Evolutionary conservation across 2,329 filamentous ascomycete genomes (phyloP).

Genomic region (Fusarium decemcellulare): DNA sequence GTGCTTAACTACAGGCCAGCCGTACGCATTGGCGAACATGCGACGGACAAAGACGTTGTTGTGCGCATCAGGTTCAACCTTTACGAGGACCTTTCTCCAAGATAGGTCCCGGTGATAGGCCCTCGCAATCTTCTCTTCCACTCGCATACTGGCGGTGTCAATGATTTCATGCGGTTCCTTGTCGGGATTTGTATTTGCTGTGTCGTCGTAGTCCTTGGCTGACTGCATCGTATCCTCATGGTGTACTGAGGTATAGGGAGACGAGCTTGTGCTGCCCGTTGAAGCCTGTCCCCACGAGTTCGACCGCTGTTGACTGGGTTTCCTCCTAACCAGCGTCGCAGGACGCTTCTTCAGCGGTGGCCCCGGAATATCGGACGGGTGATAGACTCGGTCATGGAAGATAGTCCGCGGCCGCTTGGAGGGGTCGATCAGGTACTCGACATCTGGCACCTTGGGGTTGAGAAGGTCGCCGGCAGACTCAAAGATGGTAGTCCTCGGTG

Average conservation of each 20-base stretch:
- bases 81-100: slow-evolving; percentile 97
- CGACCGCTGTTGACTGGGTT: slow-evolving; percentile 45
- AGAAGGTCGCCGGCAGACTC: slow-evolving; percentile 95
- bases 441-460: slow-evolving; percentile 87
- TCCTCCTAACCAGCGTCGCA: slow-evolving; percentile 53
- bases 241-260: slow-evolving; percentile 51
- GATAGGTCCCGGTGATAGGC: slow-evolving; percentile 93
- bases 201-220: slow-evolving; percentile 67
- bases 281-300: slow-evolving; percentile 44
- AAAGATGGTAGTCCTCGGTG: slow-evolving; percentile 92
- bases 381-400: slow-evolving; percentile 96
- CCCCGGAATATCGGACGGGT: slow-evolving; percentile 91
- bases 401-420: slow-evolving; percentile 87
- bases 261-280: slow-evolving; percentile 50
- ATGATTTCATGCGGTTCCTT: slow-evolving; percentile 57
- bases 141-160: slow-evolving; percentile 81
- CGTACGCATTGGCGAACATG: slow-evolving; percentile 97
- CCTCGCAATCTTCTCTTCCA: slow-evolving; percentile 97
- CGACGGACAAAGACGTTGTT: slow-evolving; percentile 98
- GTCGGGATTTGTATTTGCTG: slow-evolving; percentile 60
- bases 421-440: slow-evolving; percentile 88
- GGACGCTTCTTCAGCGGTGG: slow-evolving; percentile 75
- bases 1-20: slow-evolving; percentile 97
- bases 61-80: slow-evolving; percentile 95
- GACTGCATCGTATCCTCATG: slow-evolving; percentile 62